Percentiles rank a stretch among this genome's conserved stretches.
Evolutionary conservation across 1,284 basidiomycete species (phyloP).

Genomic region (Anthracocystis panici-leucophaei): DNA sequence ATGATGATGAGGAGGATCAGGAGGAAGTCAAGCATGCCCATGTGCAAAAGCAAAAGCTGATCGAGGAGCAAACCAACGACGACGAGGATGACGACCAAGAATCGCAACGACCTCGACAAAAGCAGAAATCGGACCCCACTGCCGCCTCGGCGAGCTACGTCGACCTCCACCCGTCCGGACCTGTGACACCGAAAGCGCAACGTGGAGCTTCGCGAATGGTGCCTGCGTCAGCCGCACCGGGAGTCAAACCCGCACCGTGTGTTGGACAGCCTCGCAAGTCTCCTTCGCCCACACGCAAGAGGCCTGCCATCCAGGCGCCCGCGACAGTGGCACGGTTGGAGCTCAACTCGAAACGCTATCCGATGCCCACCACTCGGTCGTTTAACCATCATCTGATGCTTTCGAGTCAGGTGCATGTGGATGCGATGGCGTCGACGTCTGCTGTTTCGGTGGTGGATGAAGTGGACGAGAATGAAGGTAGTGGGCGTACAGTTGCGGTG

Average conservation of each 20-base stretch:
- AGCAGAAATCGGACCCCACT: constrained; percentile 16
- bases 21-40: constrained; percentile 22
- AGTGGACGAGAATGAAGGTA: background rate
- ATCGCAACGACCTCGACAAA: constrained; percentile 24
- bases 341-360: constrained; percentile 24
- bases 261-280: constrained; percentile 68
- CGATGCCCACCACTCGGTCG: constrained; percentile 15
- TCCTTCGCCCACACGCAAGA: constrained; percentile 61
- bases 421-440: background rate
- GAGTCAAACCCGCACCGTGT: constrained; percentile 64
- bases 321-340: constrained; percentile 44
- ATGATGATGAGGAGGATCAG: constrained; percentile 15
- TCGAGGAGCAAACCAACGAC: constrained; percentile 13
- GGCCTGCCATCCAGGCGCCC: constrained; percentile 49
- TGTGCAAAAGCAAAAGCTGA: constrained; percentile 13
- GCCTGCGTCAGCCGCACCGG: constrained; percentile 31
- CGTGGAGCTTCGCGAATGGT: constrained; percentile 12
- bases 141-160: background rate
- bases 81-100: constrained; percentile 15
- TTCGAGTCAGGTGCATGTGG: constrained; percentile 12
- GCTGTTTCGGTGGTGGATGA: background rate
- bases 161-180: constrained; percentile 5
- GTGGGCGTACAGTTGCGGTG: background rate
- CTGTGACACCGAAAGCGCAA: constrained; percentile 32
- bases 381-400: constrained; percentile 29